Conservation (phyloP, 306 rosid genomes). For the Fragaria iinumae region DNA sequence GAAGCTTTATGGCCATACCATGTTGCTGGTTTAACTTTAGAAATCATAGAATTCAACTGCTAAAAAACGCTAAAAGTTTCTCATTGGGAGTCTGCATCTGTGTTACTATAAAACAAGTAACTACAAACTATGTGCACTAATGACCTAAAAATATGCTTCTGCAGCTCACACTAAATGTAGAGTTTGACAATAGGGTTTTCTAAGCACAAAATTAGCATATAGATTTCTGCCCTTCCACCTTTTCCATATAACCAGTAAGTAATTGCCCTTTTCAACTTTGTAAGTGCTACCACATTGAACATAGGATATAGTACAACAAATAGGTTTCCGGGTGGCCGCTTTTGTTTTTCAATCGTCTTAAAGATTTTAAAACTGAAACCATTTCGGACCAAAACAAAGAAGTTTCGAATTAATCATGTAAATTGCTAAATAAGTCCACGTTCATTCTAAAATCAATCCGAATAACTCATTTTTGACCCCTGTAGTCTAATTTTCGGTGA, state of each 20-base stretch:
- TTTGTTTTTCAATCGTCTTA: neutral
- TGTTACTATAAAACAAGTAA: neutral
- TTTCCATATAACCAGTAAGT: neutral
- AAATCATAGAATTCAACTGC: neutral
- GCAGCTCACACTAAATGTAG: neutral
- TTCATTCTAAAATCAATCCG: neutral
- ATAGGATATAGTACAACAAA: neutral
- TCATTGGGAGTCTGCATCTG: neutral
- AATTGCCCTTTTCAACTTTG: neutral
- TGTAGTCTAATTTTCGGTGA: neutral
- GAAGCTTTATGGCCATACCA: neutral
- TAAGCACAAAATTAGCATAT: neutral
- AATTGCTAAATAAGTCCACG: neutral
- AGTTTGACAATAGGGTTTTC: constrained; percentile 1
- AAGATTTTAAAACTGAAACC: neutral
- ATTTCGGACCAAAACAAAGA: neutral
- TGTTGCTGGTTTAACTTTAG: neutral
- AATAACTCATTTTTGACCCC: neutral
- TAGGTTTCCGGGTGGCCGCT: neutral
- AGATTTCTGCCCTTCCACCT: neutral
- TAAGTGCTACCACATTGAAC: neutral
- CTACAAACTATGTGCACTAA: constrained; percentile 6
- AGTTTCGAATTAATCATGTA: neutral
- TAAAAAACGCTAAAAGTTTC: neutral
- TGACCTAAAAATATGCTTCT: neutral